phyloP scores from a whole-genome alignment of 148 eudicot genomes.

The Nyssa sinensis region DNA sequence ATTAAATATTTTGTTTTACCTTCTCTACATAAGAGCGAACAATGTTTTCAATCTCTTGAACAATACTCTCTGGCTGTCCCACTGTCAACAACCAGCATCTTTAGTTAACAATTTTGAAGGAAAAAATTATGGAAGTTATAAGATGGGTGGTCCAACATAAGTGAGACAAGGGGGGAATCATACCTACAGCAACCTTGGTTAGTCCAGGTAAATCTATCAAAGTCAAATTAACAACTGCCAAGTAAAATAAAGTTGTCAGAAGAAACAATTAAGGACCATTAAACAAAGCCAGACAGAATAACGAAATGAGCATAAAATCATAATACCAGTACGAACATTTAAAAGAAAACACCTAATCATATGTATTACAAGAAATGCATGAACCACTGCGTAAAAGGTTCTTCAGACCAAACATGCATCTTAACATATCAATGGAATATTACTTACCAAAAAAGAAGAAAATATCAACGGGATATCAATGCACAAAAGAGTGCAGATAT shows the following conservation, averaged over 20 bases:
- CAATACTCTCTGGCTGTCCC: slow-evolving; percentile 81
- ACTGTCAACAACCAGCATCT: slow-evolving; percentile 37
- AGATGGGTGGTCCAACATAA: not conserved
- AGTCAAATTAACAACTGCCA: slow-evolving; percentile 66
- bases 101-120: not conserved
- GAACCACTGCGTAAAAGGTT: too few relatives aligned
- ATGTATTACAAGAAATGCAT: too few relatives aligned
- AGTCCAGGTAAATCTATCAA: slow-evolving; percentile 74
- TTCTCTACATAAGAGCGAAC: slow-evolving; percentile 76
- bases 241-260: slow-evolving; percentile 12
- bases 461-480: not conserved
- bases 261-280: not conserved
- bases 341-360: not conserved
- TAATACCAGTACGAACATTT: not conserved
- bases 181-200: slow-evolving; percentile 73
- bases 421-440: too few relatives aligned
- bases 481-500: not conserved
- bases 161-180: slow-evolving; percentile 7
- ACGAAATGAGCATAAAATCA: too few relatives aligned
- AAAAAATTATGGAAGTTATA: not conserved
- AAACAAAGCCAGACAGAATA: too few relatives aligned
- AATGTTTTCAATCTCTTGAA: slow-evolving; percentile 68
- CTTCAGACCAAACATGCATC: too few relatives aligned
- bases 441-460: too few relatives aligned
- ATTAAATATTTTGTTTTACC: slow-evolving; percentile 33